phyloP scores from a whole-genome alignment of 192 early-diverging fungal species.

The Umbelopsis ramanniana region DNA sequence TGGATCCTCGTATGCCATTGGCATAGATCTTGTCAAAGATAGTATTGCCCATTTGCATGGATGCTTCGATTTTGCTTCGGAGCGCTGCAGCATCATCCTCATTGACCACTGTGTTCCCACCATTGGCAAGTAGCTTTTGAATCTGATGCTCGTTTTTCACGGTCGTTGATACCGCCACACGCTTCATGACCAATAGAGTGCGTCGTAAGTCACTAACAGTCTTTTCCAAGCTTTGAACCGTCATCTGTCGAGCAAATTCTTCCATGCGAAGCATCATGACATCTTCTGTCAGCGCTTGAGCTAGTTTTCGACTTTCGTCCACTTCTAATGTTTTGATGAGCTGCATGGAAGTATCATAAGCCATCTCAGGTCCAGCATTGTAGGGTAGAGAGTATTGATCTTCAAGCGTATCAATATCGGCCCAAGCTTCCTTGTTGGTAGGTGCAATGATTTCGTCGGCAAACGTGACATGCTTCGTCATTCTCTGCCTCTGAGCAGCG shows the following conservation, averaged over 20 bases:
- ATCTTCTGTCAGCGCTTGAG: conserved; percentile 61
- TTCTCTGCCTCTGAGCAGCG: conserved; percentile 11
- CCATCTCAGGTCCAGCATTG: conserved; percentile 49
- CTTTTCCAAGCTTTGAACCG: conserved; percentile 53
- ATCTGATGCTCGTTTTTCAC: conserved; percentile 36
- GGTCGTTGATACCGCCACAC: conserved; percentile 52
- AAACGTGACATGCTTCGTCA: conserved; percentile 38
- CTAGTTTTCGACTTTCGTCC: conserved; percentile 52
- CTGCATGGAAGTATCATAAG: conserved; percentile 52
- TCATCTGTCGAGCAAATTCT: conserved; percentile 50
- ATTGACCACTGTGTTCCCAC: not conserved
- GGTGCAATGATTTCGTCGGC: conserved; percentile 37
- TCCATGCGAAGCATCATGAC: conserved; percentile 52
- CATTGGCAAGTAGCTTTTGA: conserved; percentile 27
- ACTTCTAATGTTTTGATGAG: conserved; percentile 56
- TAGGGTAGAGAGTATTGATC: conserved; percentile 39
- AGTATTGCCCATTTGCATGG: conserved; percentile 40
- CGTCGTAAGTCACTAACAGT: conserved; percentile 55
- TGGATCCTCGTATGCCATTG: conserved; percentile 41
- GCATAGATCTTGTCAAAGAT: conserved; percentile 51
- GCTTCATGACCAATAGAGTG: conserved; percentile 61
- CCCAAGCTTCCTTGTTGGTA: conserved; percentile 31
- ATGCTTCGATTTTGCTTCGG: conserved; percentile 10
- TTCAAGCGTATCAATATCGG: conserved; percentile 40
- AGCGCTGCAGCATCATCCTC: not conserved